These are phyloP conservation scores for Amaranthus cruentus DNA, from an alignment of 148 eudicot genomes.

Conservation along the genomic window DNA sequence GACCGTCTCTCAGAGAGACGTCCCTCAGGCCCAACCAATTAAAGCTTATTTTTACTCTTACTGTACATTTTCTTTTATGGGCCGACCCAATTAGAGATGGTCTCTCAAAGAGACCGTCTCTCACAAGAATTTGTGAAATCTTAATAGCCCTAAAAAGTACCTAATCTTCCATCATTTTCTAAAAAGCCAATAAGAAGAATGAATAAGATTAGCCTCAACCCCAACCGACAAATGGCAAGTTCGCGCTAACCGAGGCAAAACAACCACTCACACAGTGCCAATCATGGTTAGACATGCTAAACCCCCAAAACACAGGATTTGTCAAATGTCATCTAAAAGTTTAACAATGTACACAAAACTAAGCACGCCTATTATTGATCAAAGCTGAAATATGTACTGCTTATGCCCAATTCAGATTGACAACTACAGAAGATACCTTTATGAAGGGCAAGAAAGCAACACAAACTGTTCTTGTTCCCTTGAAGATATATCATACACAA, in stretches of 20 bases:
- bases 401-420: no score
- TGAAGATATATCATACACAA: background rate
- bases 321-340: constrained; percentile 15
- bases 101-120: no score
- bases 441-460: no score
- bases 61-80: background rate
- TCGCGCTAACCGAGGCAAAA: constrained; percentile 12
- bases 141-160: background rate
- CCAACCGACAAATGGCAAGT: background rate
- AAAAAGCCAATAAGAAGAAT: background rate
- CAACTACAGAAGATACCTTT: no score
- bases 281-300: background rate
- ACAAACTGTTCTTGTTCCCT: background rate
- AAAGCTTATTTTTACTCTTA: background rate
- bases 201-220: background rate
- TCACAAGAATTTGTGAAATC: background rate
- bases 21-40: background rate
- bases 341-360: constrained; percentile 1
- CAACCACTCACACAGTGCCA: constrained; percentile 9
- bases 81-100: background rate
- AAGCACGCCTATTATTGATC: constrained; percentile 8
- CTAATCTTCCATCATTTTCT: background rate
- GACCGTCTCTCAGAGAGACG: background rate
- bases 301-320: background rate
- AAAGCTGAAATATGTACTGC: background rate